phyloP scores from a whole-genome alignment of 306 rosid genomes.

The Citrullus amarus region DNA sequence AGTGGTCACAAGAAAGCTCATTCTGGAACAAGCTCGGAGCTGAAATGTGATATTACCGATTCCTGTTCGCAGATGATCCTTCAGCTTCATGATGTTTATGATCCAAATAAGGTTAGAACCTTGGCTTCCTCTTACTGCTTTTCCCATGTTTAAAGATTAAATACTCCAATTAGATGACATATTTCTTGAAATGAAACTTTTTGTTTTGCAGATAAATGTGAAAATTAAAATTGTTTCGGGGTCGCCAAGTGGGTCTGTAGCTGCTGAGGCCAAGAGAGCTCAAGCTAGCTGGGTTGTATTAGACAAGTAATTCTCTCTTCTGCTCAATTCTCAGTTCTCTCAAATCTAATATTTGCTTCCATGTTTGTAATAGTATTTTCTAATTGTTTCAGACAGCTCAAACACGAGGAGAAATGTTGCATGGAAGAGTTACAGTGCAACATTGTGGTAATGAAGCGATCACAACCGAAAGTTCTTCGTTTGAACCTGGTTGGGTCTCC shows the following conservation, averaged over 20 bases:
- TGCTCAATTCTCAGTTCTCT: neutral
- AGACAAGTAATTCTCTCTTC: slow-evolving; percentile 68
- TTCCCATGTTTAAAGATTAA: slow-evolving; percentile 13
- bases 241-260: slow-evolving; percentile 88
- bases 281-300: slow-evolving; percentile 87
- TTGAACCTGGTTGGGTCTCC: slow-evolving; percentile 71
- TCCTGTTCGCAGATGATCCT: slow-evolving; percentile 97
- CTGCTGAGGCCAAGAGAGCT: slow-evolving; percentile 81
- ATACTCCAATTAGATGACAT: neutral
- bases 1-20: slow-evolving; percentile 50
- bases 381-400: slow-evolving; percentile 56
- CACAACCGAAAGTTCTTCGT: slow-evolving; percentile 92
- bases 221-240: slow-evolving; percentile 83
- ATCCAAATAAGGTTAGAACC: slow-evolving; percentile 67
- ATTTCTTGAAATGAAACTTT: neutral
- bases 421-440: slow-evolving; percentile 98
- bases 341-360: neutral
- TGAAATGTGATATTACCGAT: slow-evolving; percentile 68
- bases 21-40: slow-evolving; percentile 60
- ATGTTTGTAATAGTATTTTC: neutral
- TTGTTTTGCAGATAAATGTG: slow-evolving; percentile 63
- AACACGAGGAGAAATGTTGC: slow-evolving; percentile 82
- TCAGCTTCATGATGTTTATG: slow-evolving; percentile 93
- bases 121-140: neutral
- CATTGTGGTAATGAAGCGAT: slow-evolving; percentile 85